These are phyloP conservation scores for Aspergillus vadensis DNA, from an alignment of 2,329 filamentous ascomycete species.

Conservation along the genomic window DNA sequence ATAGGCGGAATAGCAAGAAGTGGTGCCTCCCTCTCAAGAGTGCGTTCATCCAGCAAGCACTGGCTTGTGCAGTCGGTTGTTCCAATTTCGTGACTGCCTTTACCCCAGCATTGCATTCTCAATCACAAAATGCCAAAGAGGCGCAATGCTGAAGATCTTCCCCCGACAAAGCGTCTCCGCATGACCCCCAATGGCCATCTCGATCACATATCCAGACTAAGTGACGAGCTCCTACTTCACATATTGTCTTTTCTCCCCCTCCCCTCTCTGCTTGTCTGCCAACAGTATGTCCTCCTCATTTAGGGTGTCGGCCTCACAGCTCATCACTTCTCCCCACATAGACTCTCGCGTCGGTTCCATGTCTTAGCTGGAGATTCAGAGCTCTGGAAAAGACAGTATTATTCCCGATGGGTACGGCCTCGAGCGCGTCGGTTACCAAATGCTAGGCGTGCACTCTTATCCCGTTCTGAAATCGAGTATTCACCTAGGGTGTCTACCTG, in stretches of 20 bases:
- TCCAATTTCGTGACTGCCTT: not conserved
- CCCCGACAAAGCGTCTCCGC: constrained; percentile 50
- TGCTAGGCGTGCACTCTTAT: constrained; percentile 50
- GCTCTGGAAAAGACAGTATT: constrained; percentile 89
- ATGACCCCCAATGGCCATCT: constrained; percentile 25
- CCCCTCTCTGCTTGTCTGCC: constrained; percentile 64
- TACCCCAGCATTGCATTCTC: not conserved
- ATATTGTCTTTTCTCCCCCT: constrained; percentile 78
- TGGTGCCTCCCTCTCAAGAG: not conserved
- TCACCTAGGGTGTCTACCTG: constrained; percentile 61
- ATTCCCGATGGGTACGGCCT: constrained; percentile 80
- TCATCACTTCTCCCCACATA: constrained; percentile 13
- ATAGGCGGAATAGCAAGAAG: not conserved
- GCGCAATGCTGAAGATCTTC: constrained; percentile 24
- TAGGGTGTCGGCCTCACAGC: not conserved
- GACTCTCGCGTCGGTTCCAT: constrained; percentile 70
- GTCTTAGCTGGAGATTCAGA: constrained; percentile 77
- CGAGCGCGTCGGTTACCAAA: constrained; percentile 75
- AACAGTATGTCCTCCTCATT: constrained; percentile 51
- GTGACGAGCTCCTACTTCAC: constrained; percentile 84
- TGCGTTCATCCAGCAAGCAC: not conserved
- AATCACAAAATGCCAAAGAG: constrained; percentile 39
- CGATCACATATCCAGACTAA: constrained; percentile 72
- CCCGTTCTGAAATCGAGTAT: constrained; percentile 48
- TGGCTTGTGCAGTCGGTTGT: not conserved